A percentile compares a stretch with the other conserved stretches of the same genome.
Conservation (phyloP, 2,329 filamentous ascomycete genomes). For the Talaromyces sp. region DNA sequence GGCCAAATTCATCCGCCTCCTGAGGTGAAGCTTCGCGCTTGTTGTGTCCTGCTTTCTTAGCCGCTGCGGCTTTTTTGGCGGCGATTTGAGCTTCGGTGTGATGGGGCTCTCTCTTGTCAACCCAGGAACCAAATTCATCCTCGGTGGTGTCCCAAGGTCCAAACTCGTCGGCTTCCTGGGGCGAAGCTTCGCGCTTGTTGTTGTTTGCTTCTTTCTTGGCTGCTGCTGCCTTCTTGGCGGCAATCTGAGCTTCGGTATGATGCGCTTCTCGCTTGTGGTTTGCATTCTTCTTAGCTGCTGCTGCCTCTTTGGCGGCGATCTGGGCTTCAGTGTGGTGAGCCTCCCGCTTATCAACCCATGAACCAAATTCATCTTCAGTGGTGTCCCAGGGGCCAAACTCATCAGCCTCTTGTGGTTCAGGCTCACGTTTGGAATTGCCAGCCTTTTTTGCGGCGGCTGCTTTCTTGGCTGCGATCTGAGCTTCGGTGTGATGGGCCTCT, state of each 20-base stretch:
- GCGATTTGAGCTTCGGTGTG: constrained; percentile 11
- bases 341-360: neutral
- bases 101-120: neutral
- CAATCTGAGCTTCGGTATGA: neutral
- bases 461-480: neutral
- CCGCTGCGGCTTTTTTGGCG: neutral
- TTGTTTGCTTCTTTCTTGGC: neutral
- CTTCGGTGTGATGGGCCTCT: neutral
- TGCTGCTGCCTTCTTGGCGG: neutral
- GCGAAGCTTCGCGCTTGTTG: neutral
- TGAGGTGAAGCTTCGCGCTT: neutral
- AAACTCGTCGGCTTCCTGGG: neutral
- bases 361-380: neutral
- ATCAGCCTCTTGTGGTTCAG: neutral
- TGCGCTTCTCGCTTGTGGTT: neutral
- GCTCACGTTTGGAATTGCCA: neutral
- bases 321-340: constrained; percentile 1
- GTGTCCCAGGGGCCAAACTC: neutral
- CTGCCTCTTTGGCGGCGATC: neutral
- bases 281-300: neutral
- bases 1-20: neutral
- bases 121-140: constrained; percentile 7
- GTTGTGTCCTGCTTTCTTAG: neutral
- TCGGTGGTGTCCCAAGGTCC: constrained; percentile 1
- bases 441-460: neutral